A percentile compares a stretch with the other conserved stretches of the same genome.
Conservation (phyloP, 2,329 filamentous ascomycete species). For the Nemania abortiva region DNA sequence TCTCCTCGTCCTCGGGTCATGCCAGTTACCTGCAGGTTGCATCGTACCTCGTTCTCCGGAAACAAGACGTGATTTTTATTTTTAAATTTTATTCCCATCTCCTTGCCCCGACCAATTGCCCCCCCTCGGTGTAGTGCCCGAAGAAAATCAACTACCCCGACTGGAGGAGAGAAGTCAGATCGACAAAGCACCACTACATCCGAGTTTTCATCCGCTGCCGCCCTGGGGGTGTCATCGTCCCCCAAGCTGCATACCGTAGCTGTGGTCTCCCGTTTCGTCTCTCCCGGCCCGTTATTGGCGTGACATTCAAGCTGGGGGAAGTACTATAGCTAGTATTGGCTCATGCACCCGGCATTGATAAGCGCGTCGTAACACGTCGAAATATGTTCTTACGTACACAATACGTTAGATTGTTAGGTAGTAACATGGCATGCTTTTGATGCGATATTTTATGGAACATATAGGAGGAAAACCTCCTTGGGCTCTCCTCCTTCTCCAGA, state of each 20-base stretch:
- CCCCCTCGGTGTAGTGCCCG: not conserved
- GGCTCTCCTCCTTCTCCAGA: not conserved
- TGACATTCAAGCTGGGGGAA: not conserved
- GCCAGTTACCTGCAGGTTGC: not conserved
- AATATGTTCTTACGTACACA: not conserved
- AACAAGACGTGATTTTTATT: not conserved
- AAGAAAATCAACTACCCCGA: not conserved
- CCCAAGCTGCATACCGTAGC: constrained; percentile 5
- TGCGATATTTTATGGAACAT: not conserved
- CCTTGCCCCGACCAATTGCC: not conserved
- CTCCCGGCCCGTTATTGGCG: not conserved
- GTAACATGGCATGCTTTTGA: not conserved
- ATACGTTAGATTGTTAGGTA: not conserved
- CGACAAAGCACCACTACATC: constrained; percentile 2
- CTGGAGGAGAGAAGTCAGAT: constrained; percentile 1
- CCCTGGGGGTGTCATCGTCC: constrained; percentile 1
- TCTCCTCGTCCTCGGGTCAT: not conserved
- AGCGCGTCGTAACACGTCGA: not conserved
- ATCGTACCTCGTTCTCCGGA: not conserved
- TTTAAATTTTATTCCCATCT: not conserved
- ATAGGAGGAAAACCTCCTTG: not conserved
- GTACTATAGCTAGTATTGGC: not conserved
- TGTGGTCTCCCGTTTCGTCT: not conserved
- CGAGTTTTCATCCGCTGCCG: not conserved
- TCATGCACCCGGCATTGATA: not conserved